phyloP scores from a whole-genome alignment of 2,329 filamentous ascomycete genomes.

The Penicillium freii region DNA sequence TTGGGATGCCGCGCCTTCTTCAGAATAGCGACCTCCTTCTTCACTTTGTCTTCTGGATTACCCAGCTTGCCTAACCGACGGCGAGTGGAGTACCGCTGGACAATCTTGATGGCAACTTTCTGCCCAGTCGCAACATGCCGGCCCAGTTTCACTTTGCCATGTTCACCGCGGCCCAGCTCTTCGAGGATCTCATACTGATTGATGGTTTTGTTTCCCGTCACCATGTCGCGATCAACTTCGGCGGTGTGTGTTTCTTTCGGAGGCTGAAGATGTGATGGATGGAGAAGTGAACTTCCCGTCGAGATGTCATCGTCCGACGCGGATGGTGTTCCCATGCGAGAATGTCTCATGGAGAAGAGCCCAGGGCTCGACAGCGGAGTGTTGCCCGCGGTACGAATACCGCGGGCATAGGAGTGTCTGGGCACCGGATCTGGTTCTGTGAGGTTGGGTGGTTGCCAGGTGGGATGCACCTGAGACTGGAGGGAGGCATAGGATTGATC shows the following conservation, averaged over 20 bases:
- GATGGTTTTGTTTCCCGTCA: slow-evolving; percentile 91
- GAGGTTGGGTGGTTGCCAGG: slow-evolving; percentile 40
- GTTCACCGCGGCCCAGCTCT: slow-evolving; percentile 91
- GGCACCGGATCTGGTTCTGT: slow-evolving; percentile 32
- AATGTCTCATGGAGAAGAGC: slow-evolving; percentile 42
- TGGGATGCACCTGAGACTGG: slow-evolving; percentile 44
- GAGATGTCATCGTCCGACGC: slow-evolving; percentile 39
- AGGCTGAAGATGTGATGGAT: slow-evolving; percentile 69
- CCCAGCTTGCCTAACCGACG: slow-evolving; percentile 76
- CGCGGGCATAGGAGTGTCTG: slow-evolving; percentile 25
- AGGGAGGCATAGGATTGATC: slow-evolving; percentile 50
- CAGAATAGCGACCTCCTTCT: slow-evolving; percentile 93
- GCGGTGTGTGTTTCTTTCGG: slow-evolving; percentile 86
- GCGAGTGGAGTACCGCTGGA: slow-evolving; percentile 91
- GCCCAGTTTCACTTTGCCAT: slow-evolving; percentile 96
- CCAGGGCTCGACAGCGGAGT: slow-evolving; percentile 50
- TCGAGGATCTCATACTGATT: slow-evolving; percentile 98
- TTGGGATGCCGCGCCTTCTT: slow-evolving; percentile 99
- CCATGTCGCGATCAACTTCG: slow-evolving; percentile 81
- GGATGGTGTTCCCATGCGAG: slow-evolving; percentile 32
- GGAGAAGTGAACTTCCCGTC: slow-evolving; percentile 61
- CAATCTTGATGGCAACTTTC: slow-evolving; percentile 96
- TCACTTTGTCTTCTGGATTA: slow-evolving; percentile 71
- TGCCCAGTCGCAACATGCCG: slow-evolving; percentile 72
- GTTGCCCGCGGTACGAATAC: slow-evolving; percentile 46